Base-by-base conservation (phyloP, 495 filamentous ascomycete species). In the Aspergillus sclerotioniger region DNA sequence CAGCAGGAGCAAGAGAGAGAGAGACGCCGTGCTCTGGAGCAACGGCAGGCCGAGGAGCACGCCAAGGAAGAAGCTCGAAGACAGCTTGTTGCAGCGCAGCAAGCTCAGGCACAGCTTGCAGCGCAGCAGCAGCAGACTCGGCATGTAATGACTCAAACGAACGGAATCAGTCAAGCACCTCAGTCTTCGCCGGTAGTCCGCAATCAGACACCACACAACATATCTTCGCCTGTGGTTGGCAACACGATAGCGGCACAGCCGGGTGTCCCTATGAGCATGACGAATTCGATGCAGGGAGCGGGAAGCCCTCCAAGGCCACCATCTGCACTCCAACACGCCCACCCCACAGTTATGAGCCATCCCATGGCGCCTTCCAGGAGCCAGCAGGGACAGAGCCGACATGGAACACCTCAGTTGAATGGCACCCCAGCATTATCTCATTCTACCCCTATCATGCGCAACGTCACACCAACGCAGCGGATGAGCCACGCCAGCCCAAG, bases 351-450 rank as follows among this genome's bases (percentile, higher is more conserved):
- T 20, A 86, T 87, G 77, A 76, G 84, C 13, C 79, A 86, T 56
- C 83, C 78, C 45, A 96, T 95, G 90, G 86, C 80, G 9, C 79
- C 87, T 20, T 86, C 90, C 35, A 78, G 83, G 55, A 96, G 91
- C 66, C 90, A 95, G 63, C 90, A 92, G 67, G 86, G 88, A 58
- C 83, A 86, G 54, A 85, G 84, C 66, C 76, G 80, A 49, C 86
- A 89, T 35, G 87, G 87, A 12, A 97, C 92, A 6, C 92, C 92
- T 6, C 85, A 90, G 58, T 87, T 95, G 79, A 80, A 83, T 9
- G 82, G 85, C 17, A 95, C 91, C 0, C 92, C 92, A 13, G 88
- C 86, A 56, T 87, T 93, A 79, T 72, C 78, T 16, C 87, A 89
- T 60, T 84, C 79, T 51, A 95, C 86, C 3, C 84, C 87, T 0